phyloP scores from a whole-genome alignment of 176 grass and related monocot genomes.

The Lolium rigidum region DNA sequence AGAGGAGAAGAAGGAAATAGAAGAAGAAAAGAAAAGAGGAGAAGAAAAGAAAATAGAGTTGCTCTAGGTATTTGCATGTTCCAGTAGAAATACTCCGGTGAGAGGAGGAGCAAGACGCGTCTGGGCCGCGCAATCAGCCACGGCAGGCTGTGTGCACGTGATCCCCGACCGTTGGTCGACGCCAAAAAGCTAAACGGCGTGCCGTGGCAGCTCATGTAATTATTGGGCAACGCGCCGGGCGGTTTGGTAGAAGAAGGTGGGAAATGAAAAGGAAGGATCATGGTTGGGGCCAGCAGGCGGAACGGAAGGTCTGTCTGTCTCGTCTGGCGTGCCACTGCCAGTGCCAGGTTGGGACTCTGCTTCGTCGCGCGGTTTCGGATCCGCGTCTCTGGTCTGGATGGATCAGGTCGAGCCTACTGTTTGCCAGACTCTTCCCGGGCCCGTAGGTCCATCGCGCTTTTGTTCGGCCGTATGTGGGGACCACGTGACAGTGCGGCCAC shows the following conservation, averaged over 20 bases:
- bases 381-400: background rate
- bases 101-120: too few relatives aligned
- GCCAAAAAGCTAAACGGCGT: background rate
- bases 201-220: background rate
- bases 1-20: too few relatives aligned
- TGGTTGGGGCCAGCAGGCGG: background rate
- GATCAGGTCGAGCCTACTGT: background rate
- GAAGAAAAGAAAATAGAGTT: too few relatives aligned
- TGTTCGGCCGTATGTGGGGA: background rate
- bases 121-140: background rate
- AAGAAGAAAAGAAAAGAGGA: too few relatives aligned
- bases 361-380: background rate
- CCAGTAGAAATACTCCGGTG: too few relatives aligned
- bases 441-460: background rate
- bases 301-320: background rate
- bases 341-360: background rate
- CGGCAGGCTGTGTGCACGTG: background rate
- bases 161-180: conserved; percentile 4
- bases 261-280: background rate
- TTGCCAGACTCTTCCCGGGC: background rate
- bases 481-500: background rate
- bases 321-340: background rate
- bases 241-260: background rate
- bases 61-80: too few relatives aligned
- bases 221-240: background rate